Percentiles rank a stretch among this genome's conserved stretches.
phyloP scores from a whole-genome alignment of 768 basidiomycete genomes.

The Pleurotus djamor region DNA sequence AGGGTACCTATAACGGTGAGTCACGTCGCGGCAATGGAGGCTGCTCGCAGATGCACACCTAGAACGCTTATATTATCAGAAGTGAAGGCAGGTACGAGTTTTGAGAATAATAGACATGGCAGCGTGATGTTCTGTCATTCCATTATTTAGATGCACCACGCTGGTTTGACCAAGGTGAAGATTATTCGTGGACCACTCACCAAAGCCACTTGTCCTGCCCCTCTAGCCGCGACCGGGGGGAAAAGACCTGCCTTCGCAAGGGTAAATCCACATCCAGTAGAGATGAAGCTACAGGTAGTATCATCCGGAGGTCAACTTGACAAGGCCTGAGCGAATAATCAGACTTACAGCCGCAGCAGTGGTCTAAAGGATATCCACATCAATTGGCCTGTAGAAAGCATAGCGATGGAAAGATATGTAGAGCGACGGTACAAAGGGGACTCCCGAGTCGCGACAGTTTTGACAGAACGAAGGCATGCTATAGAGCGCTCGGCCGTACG shows the following conservation, averaged over 20 bases:
- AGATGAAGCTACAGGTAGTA: slow-evolving; percentile 41
- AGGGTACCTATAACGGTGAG: slow-evolving; percentile 49
- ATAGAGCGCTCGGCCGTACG: neutral
- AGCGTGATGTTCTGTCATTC: slow-evolving; percentile 47
- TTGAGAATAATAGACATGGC: slow-evolving; percentile 69
- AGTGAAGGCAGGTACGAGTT: slow-evolving; percentile 66
- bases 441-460: too few species aligned
- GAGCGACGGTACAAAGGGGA: neutral
- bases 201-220: slow-evolving; percentile 60
- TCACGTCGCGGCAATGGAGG: neutral
- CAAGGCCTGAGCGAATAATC: neutral
- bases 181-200: slow-evolving; percentile 20
- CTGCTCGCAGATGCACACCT: slow-evolving; percentile 32
- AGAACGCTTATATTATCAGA: slow-evolving; percentile 52
- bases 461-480: neutral
- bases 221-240: slow-evolving; percentile 53
- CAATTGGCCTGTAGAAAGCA: slow-evolving; percentile 39
- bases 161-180: neutral
- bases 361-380: slow-evolving; percentile 66
- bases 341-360: slow-evolving; percentile 53
- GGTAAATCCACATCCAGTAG: slow-evolving; percentile 50
- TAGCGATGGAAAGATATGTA: slow-evolving; percentile 4
- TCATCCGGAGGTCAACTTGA: neutral
- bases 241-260: slow-evolving; percentile 63
- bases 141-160: neutral